Base-by-base conservation (phyloP, 306 rosid genomes). In the Acmispon strigosus region DNA sequence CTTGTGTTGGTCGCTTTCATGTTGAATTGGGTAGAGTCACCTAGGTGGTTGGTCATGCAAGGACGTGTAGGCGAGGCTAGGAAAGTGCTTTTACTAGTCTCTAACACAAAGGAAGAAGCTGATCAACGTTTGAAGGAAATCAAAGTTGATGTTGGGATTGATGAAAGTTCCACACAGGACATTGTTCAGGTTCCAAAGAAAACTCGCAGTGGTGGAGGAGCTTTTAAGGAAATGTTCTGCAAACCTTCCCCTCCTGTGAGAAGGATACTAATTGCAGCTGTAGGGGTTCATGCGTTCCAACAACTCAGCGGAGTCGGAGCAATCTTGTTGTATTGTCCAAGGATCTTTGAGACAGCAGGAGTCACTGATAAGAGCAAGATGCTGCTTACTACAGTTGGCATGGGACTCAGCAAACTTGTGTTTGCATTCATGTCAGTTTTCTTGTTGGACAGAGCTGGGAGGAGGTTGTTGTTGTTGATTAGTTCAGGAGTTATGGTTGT, bases 11-110 rank as follows among this genome's bases (percentile, higher is more conserved):
- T 81, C 5, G 7, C 85, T 10, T 76, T 82, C 7, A 69, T 85
- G 64, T 34, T 84, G 1, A 72, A 57, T 14, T 79, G 88, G 89
- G 83, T 87, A 0, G 96, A 91, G 71, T 91, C 92, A 0, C 97
- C 97, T 1, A 81, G 97, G 58, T 91, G 96, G 96, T 45, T 91
- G 5, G 80, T 84, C 16, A 62, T 87, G 84, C 96, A 85, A 57
- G 96, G 97, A 1, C 85, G 89, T 9, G 10, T 91, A 1, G 84
- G 58, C 8, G 88, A 87, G 2, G 91, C 97, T 2, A 80, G 54
- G 56, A 53, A 67, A 2, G 73, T 80, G 7, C 76, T 88, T 12
- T 0, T 37, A 6, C 50, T 51, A 18, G 74, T 91, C 2, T 86
- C 78, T 0, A 81, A 77, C 2, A 51, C 92, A 7, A 27, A 78